Percentiles rank a stretch among this genome's conserved stretches.
These are phyloP conservation scores for Raffaelea deltoideospora DNA, from an alignment of 2,329 filamentous ascomycete species.

Conservation along the genomic window DNA sequence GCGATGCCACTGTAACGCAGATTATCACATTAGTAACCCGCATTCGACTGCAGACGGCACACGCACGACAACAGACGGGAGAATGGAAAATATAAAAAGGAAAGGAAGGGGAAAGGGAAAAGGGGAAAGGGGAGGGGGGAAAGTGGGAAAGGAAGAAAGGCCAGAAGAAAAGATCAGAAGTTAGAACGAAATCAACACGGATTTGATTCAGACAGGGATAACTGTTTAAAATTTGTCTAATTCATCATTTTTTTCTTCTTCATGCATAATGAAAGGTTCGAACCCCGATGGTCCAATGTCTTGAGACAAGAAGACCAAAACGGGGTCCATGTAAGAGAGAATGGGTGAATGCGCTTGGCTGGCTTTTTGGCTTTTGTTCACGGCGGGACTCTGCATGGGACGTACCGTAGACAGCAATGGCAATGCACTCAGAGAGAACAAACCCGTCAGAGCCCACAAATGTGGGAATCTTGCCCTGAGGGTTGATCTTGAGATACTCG, in stretches of 20 bases:
- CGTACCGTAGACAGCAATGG: slow-evolving; percentile 96
- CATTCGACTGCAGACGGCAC: not conserved
- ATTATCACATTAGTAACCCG: slow-evolving; percentile 10
- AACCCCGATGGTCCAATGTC: too few species aligned
- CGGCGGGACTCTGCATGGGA: too few species aligned
- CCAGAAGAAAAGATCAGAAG: slow-evolving; percentile 51
- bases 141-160: too few species aligned
- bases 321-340: too few species aligned
- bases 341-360: too few species aligned
- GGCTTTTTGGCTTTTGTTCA: too few species aligned
- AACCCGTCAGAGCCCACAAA: slow-evolving; percentile 90
- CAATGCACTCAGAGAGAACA: slow-evolving; percentile 75
- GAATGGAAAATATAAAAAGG: slow-evolving; percentile 11
- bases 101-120: too few species aligned
- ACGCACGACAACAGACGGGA: slow-evolving; percentile 1
- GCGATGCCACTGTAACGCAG: slow-evolving; percentile 64
- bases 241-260: slow-evolving; percentile 67
- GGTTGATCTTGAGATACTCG: slow-evolving; percentile 77
- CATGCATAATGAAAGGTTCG: too few species aligned
- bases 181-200: slow-evolving; percentile 78
- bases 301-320: too few species aligned
- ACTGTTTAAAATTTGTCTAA: slow-evolving; percentile 65
- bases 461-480: slow-evolving; percentile 80
- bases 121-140: too few species aligned
- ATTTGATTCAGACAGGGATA: slow-evolving; percentile 94